Evolutionary conservation across 495 filamentous ascomycete species (phyloP), one percentile per base, ranked within the genome.

Genomic region (Aspergillus egyptiacus): DNA sequence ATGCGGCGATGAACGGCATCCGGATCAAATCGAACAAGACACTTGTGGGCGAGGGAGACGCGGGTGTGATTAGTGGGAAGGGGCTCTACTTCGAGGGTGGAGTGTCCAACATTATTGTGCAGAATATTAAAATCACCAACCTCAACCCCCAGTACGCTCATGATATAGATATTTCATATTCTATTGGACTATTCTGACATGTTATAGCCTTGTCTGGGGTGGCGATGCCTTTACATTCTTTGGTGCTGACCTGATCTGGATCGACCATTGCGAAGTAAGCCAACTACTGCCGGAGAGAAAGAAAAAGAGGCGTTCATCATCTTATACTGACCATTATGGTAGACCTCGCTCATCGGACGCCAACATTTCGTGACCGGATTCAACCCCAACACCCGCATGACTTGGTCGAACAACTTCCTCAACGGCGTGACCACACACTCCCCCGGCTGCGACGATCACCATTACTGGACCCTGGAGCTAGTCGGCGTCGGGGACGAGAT

Each of bases 61-160:
- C 25, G 5, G 72, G 69, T 55, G 41, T 67, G 19, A 73, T 75
- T 53, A 64, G 63, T 54, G 72, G 70, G 27, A 71, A 68, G 53
- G 70, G 72, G 50, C 58, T 75, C 6, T 64, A 68, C 19, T 65
- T 75, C 19, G 68, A 64, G 46, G 63, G 60, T 52, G 69, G 70
- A 46, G 68, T 61, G 14, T 60, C 33, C 54, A 75, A 75, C 52
- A 59, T 75, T 23, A 75, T 75, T 49, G 67, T 75, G 55, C 72
- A 75, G 53, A 75, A 75, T 59, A 66, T 75, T 41, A 65, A 65
- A 36, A 61, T 75, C 53, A 73, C 70, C 25, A 63, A 75, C 28
- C 58, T 75, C 42, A 74, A 75, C 64, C 62, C 70, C 43, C 51
- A 71, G 46, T 75, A 75, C 56, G n/a, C n/a, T n/a, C n/a, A n/a